These are phyloP conservation scores for Fusarium circinatum DNA, from an alignment of 2,329 filamentous ascomycete species.

Conservation along the genomic window DNA sequence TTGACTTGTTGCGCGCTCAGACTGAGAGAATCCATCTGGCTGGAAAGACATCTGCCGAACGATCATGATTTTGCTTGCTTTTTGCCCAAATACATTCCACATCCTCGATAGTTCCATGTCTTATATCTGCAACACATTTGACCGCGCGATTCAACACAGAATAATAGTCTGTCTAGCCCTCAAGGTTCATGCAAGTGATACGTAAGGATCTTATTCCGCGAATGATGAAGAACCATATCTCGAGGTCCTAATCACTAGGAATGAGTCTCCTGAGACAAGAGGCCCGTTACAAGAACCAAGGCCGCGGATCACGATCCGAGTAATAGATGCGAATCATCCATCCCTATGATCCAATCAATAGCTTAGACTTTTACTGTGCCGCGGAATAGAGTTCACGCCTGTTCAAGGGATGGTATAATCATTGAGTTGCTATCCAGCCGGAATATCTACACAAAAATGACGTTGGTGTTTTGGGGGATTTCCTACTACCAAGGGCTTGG, in stretches of 20 bases:
- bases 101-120: conserved; percentile 3
- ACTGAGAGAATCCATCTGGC: conserved; percentile 30
- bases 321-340: background rate
- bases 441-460: background rate
- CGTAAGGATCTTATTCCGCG: background rate
- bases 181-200: conserved; percentile 9
- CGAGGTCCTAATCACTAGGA: background rate
- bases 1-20: conserved; percentile 30
- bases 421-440: background rate
- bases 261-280: conserved; percentile 11
- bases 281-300: conserved; percentile 2
- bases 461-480: conserved; percentile 7
- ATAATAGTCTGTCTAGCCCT: background rate
- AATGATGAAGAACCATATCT: background rate
- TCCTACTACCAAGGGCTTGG: background rate
- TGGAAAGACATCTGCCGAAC: conserved; percentile 24
- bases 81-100: background rate
- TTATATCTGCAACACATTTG: conserved; percentile 12
- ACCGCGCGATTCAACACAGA: background rate
- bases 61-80: conserved; percentile 1
- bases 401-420: background rate
- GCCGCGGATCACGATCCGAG: conserved; percentile 2
- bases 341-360: conserved; percentile 10
- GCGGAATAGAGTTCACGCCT: conserved; percentile 19
- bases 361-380: conserved; percentile 13